Evolutionary conservation across 2,329 filamentous ascomycete species (phyloP).

Genomic region (Ophiostoma ulmi): DNA sequence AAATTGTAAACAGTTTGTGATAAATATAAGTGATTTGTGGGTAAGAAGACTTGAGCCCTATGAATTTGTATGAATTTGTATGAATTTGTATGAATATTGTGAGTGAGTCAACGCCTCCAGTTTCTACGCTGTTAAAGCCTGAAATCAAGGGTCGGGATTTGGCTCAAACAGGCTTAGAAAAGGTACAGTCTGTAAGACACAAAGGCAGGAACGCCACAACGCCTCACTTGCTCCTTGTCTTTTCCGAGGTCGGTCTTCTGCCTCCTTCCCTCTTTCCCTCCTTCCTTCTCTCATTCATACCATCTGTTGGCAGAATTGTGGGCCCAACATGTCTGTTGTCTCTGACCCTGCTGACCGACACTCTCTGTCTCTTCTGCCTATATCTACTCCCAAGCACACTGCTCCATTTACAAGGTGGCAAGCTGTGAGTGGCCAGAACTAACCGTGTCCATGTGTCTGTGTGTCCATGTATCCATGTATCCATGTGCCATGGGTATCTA

Average conservation of each 20-base stretch:
- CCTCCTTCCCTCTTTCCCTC: neutral
- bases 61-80: too few species aligned
- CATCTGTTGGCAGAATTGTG: constrained; percentile 2
- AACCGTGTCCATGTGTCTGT: neutral
- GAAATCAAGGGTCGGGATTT: neutral
- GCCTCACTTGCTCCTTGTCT: neutral
- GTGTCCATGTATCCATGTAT: neutral
- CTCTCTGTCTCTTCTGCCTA: neutral
- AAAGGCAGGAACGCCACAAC: neutral
- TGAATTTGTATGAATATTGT: too few species aligned
- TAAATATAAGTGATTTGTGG: neutral
- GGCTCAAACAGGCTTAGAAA: neutral
- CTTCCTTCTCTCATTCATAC: neutral
- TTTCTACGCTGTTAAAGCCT: too few species aligned
- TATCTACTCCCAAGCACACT: neutral
- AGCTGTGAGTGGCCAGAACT: neutral
- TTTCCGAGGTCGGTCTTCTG: neutral
- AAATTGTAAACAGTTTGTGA: neutral
- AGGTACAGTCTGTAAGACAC: neutral
- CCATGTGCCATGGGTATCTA: neutral
- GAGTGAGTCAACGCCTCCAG: too few species aligned
- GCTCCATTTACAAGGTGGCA: constrained; percentile 4
- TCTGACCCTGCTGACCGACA: neutral
- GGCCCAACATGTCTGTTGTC: neutral
- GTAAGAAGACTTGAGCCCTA: neutral